Evolutionary conservation across 2,329 filamentous ascomycete genomes (phyloP).

Genomic region (Phaeosphaeriaceae sp.): DNA sequence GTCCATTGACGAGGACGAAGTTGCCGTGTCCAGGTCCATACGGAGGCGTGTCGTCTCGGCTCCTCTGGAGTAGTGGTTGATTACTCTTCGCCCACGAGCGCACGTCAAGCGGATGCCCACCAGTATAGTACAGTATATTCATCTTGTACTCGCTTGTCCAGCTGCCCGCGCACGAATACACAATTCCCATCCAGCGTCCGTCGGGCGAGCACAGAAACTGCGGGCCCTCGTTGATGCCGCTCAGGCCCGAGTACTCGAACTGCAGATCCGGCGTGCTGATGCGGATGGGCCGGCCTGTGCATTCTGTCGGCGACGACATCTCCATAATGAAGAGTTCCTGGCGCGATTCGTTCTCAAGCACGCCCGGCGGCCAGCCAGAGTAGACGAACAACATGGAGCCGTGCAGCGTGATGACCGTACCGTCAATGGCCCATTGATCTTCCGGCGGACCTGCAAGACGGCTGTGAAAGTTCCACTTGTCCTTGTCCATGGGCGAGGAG

Average conservation of each 20-base stretch:
- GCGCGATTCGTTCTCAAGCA: constrained; percentile 42
- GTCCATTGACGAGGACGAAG: constrained; percentile 49
- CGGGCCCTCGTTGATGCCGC: constrained; percentile 56
- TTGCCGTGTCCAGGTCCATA: constrained; percentile 57
- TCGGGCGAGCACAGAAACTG: constrained; percentile 48
- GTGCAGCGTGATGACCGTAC: constrained; percentile 52
- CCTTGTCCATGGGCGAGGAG: constrained; percentile 35
- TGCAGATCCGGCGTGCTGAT: constrained; percentile 50
- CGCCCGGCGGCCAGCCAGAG: constrained; percentile 54
- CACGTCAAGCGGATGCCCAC: constrained; percentile 50
- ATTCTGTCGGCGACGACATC: constrained; percentile 46
- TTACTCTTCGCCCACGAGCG: constrained; percentile 50
- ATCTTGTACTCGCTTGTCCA: constrained; percentile 60
- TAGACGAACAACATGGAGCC: constrained; percentile 53
- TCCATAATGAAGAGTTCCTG: constrained; percentile 55
- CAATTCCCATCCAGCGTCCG: constrained; percentile 52
- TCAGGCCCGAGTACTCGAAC: constrained; percentile 51
- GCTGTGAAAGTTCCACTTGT: constrained; percentile 52
- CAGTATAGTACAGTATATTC: constrained; percentile 51
- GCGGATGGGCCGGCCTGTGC: constrained; percentile 44
- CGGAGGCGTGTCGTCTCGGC: constrained; percentile 44
- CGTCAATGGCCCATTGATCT: constrained; percentile 58
- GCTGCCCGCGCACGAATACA: constrained; percentile 55
- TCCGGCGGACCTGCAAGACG: constrained; percentile 50
- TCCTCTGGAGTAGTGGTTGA: constrained; percentile 48